phyloP scores from a whole-genome alignment of 2,329 filamentous ascomycete genomes.

The Mycosphaerelloides madeirae region DNA sequence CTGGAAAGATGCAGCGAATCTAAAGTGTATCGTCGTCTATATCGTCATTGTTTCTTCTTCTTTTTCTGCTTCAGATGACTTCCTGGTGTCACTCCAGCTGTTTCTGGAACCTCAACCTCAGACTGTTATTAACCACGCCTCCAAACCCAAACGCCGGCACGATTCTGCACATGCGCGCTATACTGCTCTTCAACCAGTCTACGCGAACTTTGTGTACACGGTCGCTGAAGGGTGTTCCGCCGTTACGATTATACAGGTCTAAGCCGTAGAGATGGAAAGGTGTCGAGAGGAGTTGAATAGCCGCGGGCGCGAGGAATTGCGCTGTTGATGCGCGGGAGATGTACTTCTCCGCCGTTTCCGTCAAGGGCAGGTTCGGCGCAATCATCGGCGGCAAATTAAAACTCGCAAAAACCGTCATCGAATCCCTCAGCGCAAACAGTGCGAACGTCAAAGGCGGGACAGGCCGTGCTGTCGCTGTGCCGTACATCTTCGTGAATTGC shows the following conservation, averaged over 20 bases:
- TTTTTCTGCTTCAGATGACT: not conserved
- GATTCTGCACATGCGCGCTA: constrained; percentile 76
- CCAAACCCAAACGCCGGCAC: constrained; percentile 85
- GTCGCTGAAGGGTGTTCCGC: constrained; percentile 49
- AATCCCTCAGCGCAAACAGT: constrained; percentile 78
- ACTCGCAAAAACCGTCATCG: constrained; percentile 81
- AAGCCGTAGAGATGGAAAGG: constrained; percentile 80
- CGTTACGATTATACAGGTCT: constrained; percentile 74
- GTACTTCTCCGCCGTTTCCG: constrained; percentile 47
- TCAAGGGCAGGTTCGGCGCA: constrained; percentile 58
- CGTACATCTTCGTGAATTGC: constrained; percentile 78
- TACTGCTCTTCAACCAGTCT: constrained; percentile 70
- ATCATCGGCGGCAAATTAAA: constrained; percentile 85
- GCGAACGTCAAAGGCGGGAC: constrained; percentile 68
- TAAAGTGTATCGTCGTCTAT: not conserved
- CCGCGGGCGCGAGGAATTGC: constrained; percentile 75
- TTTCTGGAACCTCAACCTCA: constrained; percentile 64
- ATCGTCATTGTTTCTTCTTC: not conserved
- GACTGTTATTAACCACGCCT: constrained; percentile 74
- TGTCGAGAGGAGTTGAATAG: constrained; percentile 73
- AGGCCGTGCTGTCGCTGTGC: constrained; percentile 49
- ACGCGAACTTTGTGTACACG: constrained; percentile 62
- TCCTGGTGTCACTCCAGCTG: constrained; percentile 42
- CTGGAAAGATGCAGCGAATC: not conserved
- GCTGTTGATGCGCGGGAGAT: constrained; percentile 51